Base-by-base conservation (phyloP, 2,329 filamentous ascomycete species). In the Aureobasidium pullulans region DNA sequence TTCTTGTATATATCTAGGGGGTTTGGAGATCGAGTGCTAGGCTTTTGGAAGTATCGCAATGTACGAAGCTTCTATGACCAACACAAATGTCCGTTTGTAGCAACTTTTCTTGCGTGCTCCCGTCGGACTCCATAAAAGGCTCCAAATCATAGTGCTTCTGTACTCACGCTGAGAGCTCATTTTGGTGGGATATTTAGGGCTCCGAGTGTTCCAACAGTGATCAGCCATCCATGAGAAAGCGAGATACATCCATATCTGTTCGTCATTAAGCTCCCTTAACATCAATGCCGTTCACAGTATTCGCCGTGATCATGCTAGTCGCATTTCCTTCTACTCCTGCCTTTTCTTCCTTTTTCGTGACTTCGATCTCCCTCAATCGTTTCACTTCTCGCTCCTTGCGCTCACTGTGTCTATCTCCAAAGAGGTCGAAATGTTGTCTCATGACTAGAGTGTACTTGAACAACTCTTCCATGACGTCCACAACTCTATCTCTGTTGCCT, bases 381-480 rank as follows among this genome's bases (percentile, higher is more conserved):
- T 71, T 72, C 10, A 52, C 62, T 46, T 64, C 62, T 47, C 66
- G 70, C 66, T 80, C 77, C 64, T 72, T 72, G 23, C 84, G 72
- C 69, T 88, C 84, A 67, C 84, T 87, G 62, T 75, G 86, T 8
- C 85, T 75, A 71, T 87, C 84, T 1, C 75, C 78, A 67, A 87
- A 86, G 2, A 86, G 69, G 29, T 77, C 77, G 62, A 85, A 79
- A 64, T 85, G 81, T 28, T 80, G 79, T 57, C 83, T 72, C 83
- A 87, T 86, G 1, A 87, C 63, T 31, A 87, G 77, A 0, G 83
- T 87, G 66, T 85, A 86, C 68, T 87, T 87, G 4, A 88, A 84
- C 70, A 88, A 80, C 69, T 88, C 85, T 71, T 88, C 85, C 80
- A 86, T 86, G 62, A 82, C 85, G 71, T 87, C 84, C 1, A 86